Evolutionary conservation across 169 alveolate genomes (phyloP), one percentile per base, ranked within the genome.

Genomic region (Ichthyophthirius multifiliis): DNA sequence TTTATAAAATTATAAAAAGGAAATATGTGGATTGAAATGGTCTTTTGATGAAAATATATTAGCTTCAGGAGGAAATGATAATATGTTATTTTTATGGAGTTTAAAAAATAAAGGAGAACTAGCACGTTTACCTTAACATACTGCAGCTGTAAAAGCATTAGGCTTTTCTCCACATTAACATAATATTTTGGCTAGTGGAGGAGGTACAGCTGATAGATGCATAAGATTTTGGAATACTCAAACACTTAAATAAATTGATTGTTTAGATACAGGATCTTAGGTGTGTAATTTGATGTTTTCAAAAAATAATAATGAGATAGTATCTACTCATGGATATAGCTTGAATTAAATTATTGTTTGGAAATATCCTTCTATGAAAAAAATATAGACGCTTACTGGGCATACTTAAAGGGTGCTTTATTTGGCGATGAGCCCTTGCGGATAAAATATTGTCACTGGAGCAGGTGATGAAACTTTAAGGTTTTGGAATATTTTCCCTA

Each of bases 101-200:
- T 48, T 20, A 64, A 65, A 41, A 44, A 83, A n/a, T 75, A 47
- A 13, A 74, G 87, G 64, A 7, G 92, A 93, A 3, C 31, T 86
- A 0, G 85, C 73, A 31, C 48, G 47, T 30, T 74, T 85, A 35
- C 65, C 64, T 12, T 43, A 85, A 12, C 96, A 92, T 77, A 41
- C 75, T 27, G 93, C 75, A 3, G 75, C 75, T 1, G 46, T 65
- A 31, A 65, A 65, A 35, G 75, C 75, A 3, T 7, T 65, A 0
- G 16, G 47, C 2, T 98, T 99, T 99, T 90, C 96, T 64, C 99
- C 99, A 0, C 99, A 97, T 84, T 96, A 97, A 87, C 90, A 93
- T 78, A 97, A 97, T 41, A 89, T 97, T 41, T 83, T 98, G 34
- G 98, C 98, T 10, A 87, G 97, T 27, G 99, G 99, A 5, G 99